Percentiles rank a stretch among this genome's conserved stretches.
Conservation (phyloP, 2,329 filamentous ascomycete species). For the Neonectria magnoliae region DNA sequence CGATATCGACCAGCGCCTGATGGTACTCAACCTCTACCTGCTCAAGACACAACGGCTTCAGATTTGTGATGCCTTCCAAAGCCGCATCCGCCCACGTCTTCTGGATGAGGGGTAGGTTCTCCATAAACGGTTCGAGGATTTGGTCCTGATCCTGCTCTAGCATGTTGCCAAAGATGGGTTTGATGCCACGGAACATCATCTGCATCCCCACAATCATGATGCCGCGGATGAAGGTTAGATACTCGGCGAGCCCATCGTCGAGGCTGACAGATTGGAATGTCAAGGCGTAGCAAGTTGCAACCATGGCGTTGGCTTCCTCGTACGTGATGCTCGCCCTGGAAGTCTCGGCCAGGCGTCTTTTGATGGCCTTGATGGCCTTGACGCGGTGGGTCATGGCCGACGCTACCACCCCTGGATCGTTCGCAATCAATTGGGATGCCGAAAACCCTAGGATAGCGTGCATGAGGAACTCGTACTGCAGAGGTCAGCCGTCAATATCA, state of each 20-base stretch:
- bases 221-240: conserved; percentile 68
- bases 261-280: conserved; percentile 68
- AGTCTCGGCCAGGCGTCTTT: conserved; percentile 60
- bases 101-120: conserved; percentile 56
- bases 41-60: conserved; percentile 56
- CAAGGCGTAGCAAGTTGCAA: conserved; percentile 68
- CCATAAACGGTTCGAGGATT: conserved; percentile 57
- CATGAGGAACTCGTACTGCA: conserved; percentile 73
- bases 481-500: conserved; percentile 15
- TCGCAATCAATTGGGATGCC: conserved; percentile 69
- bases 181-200: conserved; percentile 60
- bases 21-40: conserved; percentile 59
- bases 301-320: conserved; percentile 67
- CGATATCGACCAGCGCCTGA: conserved; percentile 56
- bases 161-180: conserved; percentile 61
- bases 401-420: conserved; percentile 61
- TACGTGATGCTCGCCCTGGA: conserved; percentile 53
- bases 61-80: conserved; percentile 51
- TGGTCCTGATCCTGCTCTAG: conserved; percentile 53
- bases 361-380: conserved; percentile 71
- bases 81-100: conserved; percentile 59
- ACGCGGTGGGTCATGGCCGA: conserved; percentile 72
- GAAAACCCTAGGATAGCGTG: conserved; percentile 75
- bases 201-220: conserved; percentile 65
- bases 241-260: conserved; percentile 68